phyloP scores from a whole-genome alignment of 73 alveolate species.

The Paramecium biaurelia region DNA sequence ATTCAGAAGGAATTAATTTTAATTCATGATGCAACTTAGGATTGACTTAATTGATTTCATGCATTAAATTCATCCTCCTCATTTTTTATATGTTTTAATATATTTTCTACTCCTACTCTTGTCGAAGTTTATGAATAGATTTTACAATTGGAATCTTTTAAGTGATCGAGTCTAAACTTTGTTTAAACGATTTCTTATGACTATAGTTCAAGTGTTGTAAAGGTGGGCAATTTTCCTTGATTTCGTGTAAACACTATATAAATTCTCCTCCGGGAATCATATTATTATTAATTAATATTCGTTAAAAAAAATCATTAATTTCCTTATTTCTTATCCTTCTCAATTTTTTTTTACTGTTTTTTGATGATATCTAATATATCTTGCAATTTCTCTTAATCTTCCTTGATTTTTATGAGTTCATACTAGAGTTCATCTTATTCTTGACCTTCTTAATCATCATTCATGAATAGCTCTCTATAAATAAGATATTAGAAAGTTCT shows the following conservation, averaged over 20 bases:
- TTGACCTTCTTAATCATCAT: not conserved
- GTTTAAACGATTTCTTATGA: not conserved
- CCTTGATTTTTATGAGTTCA: no score
- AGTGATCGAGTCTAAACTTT: not conserved
- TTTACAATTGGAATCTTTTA: not conserved
- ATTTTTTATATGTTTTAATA: not conserved
- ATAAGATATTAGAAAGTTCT: not conserved
- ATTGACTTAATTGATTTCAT: not conserved
- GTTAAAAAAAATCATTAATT: not conserved
- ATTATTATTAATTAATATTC: not conserved
- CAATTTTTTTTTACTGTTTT: no score
- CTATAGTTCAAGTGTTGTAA: not conserved
- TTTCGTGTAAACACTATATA: not conserved
- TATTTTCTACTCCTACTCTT: not conserved
- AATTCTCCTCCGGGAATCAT: not conserved
- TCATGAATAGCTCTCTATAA: not conserved
- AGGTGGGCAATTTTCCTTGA: not conserved
- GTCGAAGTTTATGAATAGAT: not conserved
- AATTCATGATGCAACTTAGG: not conserved
- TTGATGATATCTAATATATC: no score
- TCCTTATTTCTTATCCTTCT: constrained; percentile 4
- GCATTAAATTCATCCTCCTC: not conserved
- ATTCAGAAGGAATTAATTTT: not conserved
- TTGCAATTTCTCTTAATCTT: no score
- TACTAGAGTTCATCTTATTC: no score